A percentile compares a stretch with the other conserved stretches of the same genome.
phyloP scores from a whole-genome alignment of 2,329 filamentous ascomycete species.

The Nigrospora osmanthi region DNA sequence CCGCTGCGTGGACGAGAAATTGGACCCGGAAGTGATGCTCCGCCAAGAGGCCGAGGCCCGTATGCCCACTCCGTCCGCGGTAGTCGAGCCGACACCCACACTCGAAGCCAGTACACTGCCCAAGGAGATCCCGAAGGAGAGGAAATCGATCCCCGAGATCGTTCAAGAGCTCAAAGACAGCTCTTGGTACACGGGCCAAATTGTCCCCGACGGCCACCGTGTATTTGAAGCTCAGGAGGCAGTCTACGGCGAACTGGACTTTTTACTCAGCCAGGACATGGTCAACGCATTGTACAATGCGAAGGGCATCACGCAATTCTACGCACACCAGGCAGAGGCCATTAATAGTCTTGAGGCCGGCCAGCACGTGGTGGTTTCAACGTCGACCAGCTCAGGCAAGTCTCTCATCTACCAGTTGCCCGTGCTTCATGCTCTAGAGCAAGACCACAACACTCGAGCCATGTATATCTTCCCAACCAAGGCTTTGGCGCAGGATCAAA shows the following conservation, averaged over 20 bases:
- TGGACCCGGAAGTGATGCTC: slow-evolving; percentile 63
- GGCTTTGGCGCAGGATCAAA: slow-evolving; percentile 90
- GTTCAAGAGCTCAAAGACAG: slow-evolving; percentile 73
- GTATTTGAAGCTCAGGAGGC: slow-evolving; percentile 82
- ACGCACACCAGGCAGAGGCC: slow-evolving; percentile 87
- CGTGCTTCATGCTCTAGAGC: slow-evolving; percentile 78
- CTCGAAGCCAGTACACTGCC: slow-evolving; percentile 45
- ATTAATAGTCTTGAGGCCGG: slow-evolving; percentile 82
- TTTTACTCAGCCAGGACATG: slow-evolving; percentile 78
- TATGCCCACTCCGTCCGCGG: slow-evolving; percentile 52
- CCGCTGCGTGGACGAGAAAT: slow-evolving; percentile 53
- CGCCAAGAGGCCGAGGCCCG: slow-evolving; percentile 47
- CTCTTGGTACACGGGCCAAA: slow-evolving; percentile 86
- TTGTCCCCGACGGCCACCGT: slow-evolving; percentile 86
- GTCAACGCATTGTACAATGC: slow-evolving; percentile 97
- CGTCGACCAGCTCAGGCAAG: slow-evolving; percentile 93
- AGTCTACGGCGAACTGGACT: slow-evolving; percentile 75
- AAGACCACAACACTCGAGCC: slow-evolving; percentile 67
- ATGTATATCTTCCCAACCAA: slow-evolving; percentile 99
- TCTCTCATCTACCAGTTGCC: slow-evolving; percentile 97
- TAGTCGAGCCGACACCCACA: slow-evolving; percentile 20
- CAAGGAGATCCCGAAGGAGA: slow-evolving; percentile 67
- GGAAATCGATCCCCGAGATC: slow-evolving; percentile 77
- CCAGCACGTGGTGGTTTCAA: slow-evolving; percentile 83
- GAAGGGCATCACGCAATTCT: slow-evolving; percentile 76